phyloP scores from a whole-genome alignment of 345 rosid genomes.

The Salix arbutifolia region DNA sequence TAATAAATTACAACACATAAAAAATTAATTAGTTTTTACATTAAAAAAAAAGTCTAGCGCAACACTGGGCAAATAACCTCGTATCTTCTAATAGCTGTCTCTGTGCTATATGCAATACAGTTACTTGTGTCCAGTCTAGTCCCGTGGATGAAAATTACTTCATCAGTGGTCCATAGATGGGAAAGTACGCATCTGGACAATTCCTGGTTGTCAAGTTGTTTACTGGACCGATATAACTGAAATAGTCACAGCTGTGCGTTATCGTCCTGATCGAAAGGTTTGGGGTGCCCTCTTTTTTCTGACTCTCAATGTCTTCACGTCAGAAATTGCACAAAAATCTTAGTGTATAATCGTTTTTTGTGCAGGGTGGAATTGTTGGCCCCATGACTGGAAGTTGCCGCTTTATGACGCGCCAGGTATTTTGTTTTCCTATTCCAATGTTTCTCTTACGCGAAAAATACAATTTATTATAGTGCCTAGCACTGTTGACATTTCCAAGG shows the following conservation, averaged over 20 bases:
- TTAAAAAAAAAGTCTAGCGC: no score
- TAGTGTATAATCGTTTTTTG: background rate
- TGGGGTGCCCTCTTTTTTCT: background rate
- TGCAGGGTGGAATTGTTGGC: constrained; percentile 37
- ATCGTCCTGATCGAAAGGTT: constrained; percentile 49
- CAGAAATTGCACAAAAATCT: background rate
- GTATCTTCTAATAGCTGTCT: background rate
- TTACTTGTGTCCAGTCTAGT: constrained; percentile 19
- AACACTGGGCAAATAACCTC: no score
- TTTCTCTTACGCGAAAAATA: background rate
- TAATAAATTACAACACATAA: no score
- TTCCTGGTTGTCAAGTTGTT: constrained; percentile 35
- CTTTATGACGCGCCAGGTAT: constrained; percentile 39
- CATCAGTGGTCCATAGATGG: constrained; percentile 23
- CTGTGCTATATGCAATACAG: background rate
- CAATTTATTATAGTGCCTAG: background rate
- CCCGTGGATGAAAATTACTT: constrained; percentile 17
- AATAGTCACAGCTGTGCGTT: constrained; percentile 44
- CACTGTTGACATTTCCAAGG: background rate
- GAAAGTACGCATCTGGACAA: constrained; percentile 23
- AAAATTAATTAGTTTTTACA: no score
- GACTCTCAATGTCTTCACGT: background rate
- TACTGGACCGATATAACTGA: constrained; percentile 42
- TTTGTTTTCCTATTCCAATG: background rate
- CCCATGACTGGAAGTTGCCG: constrained; percentile 37